Percentiles rank a stretch among this genome's conserved stretches.
phyloP scores from a whole-genome alignment of 768 basidiomycete species.

The Tylopilus vinaceipallidus region DNA sequence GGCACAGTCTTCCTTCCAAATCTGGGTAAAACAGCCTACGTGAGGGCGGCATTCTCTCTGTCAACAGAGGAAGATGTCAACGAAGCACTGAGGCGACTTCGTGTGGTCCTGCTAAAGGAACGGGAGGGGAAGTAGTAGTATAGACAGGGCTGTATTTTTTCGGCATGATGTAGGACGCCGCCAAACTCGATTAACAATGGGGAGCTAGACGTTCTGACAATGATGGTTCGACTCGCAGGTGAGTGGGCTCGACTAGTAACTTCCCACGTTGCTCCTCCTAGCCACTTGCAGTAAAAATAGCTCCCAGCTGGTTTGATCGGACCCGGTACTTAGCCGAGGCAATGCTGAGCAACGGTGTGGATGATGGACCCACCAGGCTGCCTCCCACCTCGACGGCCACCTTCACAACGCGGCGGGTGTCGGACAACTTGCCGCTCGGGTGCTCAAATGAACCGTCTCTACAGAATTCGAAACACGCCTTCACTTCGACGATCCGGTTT shows the following conservation, averaged over 20 bases:
- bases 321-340: not conserved
- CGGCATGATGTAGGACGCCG: slow-evolving; percentile 10
- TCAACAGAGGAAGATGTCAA: slow-evolving; percentile 65
- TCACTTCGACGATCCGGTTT: not conserved
- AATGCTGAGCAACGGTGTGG: not conserved
- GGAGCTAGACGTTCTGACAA: too few relatives aligned
- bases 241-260: too few relatives aligned
- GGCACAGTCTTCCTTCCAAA: slow-evolving; percentile 81
- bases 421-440: slow-evolving; percentile 4
- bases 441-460: not conserved
- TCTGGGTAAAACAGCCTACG: slow-evolving; percentile 65
- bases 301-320: not conserved
- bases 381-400: not conserved
- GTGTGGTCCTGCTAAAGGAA: slow-evolving; percentile 35
- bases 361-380: too few relatives aligned
- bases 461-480: slow-evolving; percentile 14
- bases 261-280: too few relatives aligned
- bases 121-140: slow-evolving; percentile 11
- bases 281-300: too few relatives aligned
- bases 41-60: slow-evolving; percentile 81
- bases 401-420: not conserved
- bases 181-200: not conserved
- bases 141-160: not conserved
- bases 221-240: too few relatives aligned
- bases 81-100: slow-evolving; percentile 66